These are phyloP conservation scores for Pueraria montana DNA, from an alignment of 306 rosid species.

Conservation along the genomic window DNA sequence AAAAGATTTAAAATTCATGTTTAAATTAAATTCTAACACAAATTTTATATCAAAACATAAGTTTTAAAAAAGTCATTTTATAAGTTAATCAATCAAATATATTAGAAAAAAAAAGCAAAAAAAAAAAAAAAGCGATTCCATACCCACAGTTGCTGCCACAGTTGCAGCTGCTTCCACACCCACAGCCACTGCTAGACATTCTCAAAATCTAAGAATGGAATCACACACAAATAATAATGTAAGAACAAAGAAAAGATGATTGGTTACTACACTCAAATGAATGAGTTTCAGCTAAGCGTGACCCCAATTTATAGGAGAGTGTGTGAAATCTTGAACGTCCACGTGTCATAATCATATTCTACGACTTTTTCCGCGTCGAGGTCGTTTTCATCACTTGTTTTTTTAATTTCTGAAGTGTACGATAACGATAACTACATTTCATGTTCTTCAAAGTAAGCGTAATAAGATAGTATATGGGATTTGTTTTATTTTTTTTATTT, in stretches of 20 bases:
- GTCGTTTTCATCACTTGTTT: neutral
- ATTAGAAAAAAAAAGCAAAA: too few relatives aligned
- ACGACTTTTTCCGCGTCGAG: constrained; percentile 19
- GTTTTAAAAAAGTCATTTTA: neutral
- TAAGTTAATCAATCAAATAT: neutral
- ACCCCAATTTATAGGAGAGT: too few relatives aligned
- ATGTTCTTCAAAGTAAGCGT: neutral
- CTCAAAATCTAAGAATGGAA: neutral
- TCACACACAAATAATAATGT: too few relatives aligned
- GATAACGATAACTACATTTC: neutral
- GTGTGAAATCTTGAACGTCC: too few relatives aligned
- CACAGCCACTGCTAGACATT: constrained; percentile 61
- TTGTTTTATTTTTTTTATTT: neutral
- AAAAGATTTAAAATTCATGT: too few relatives aligned
- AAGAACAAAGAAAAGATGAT: too few relatives aligned
- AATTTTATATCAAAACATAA: neutral
- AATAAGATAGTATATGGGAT: neutral
- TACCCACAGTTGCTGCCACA: constrained; percentile 3
- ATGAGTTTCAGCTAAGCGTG: too few relatives aligned
- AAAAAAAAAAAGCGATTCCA: neutral
- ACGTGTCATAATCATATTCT: too few relatives aligned
- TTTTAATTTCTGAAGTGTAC: neutral
- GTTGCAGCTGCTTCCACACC: neutral
- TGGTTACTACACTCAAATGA: too few relatives aligned
- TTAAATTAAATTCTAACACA: neutral